Base-by-base conservation (phyloP, 257 asterid species). In the Penstemon davidsonii region DNA sequence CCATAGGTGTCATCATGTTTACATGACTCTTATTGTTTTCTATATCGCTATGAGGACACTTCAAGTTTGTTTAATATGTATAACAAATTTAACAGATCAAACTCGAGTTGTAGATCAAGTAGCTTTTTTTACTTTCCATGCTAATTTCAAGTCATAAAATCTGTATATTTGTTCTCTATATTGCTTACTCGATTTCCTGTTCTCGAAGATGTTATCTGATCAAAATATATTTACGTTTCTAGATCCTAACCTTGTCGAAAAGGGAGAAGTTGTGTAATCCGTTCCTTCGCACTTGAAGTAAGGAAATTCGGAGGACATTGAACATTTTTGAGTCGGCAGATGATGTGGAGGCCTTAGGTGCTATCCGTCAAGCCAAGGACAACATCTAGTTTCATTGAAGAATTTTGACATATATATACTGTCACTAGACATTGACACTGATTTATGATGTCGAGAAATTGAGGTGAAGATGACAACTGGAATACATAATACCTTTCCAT, bases 181-280 rank as follows among this genome's bases (percentile, higher is more conserved):
- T 9, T 67, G 18, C 33, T 13, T 43, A 7, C 66, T 40, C 5
- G 0, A 52, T 13, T 43, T 33, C 3, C 11, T 55, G 0, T 57
- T 42, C 53, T 51, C 39, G 55, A 59, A 2, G 3, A 51, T 46
- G 12, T 42, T 11, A 1, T 63, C 75, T 19, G 50, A 18, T 45
- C 62, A 55, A 56, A 33, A 46, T 68, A 43, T 49, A 47, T 64
- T 43, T 76, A 64, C 77, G 15, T 0, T 25, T 25, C 70, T 72
- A 93, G 99, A 85, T 93, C 75, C 99, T 97, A 15, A 84, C 92
- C 46, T 78, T 89, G 15, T 78, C 90, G n/a, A 79, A 75, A 54
- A 81, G 54, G 71, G 99, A 93, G 85, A 93, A 93, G 83, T 66
- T 65, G 60, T 93, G 97, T 39, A 93, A 93, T 75, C 99, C 99